phyloP scores from a whole-genome alignment of 176 grass and related monocot species.

The Oryza punctata region DNA sequence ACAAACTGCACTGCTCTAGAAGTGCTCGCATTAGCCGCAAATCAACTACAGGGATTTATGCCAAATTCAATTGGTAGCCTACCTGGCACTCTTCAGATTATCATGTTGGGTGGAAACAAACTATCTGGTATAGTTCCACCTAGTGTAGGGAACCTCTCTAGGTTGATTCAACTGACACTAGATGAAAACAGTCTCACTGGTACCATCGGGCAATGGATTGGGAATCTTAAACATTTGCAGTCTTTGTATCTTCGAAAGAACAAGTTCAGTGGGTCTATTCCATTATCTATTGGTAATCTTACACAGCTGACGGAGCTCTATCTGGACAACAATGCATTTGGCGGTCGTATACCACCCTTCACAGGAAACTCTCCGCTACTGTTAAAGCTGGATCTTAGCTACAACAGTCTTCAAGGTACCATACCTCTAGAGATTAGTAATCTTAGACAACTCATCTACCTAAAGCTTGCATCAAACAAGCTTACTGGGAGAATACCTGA shows the following conservation, averaged over 20 bases:
- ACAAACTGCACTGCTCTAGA: conserved; percentile 22
- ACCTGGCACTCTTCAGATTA: background rate
- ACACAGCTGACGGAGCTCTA: background rate
- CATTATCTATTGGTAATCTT: conserved; percentile 30
- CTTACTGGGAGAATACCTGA: conserved; percentile 9
- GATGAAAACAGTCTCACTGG: conserved; percentile 44
- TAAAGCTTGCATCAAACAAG: conserved; percentile 27
- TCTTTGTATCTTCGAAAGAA: conserved; percentile 33
- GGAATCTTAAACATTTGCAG: conserved; percentile 25
- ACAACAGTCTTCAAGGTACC: conserved; percentile 35
- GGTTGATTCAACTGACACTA: conserved; percentile 33
- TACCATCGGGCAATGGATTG: conserved; percentile 32
- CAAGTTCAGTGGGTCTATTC: conserved; percentile 39
- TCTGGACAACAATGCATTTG: no score
- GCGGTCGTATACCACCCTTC: no score
- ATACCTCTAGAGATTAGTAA: conserved; percentile 41
- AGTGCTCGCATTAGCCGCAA: conserved; percentile 11
- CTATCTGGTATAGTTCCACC: conserved; percentile 25
- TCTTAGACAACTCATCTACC: conserved; percentile 7
- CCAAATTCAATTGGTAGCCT: conserved; percentile 13
- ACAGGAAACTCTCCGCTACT: no score
- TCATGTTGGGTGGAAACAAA: conserved; percentile 18
- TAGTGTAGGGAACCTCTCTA: conserved; percentile 14
- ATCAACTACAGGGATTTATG: background rate
- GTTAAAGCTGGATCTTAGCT: conserved; percentile 37